Evolutionary conservation across 2,329 filamentous ascomycete genomes (phyloP), one percentile per base, ranked within the genome.

Genomic region (Knoxdaviesia capensis): DNA sequence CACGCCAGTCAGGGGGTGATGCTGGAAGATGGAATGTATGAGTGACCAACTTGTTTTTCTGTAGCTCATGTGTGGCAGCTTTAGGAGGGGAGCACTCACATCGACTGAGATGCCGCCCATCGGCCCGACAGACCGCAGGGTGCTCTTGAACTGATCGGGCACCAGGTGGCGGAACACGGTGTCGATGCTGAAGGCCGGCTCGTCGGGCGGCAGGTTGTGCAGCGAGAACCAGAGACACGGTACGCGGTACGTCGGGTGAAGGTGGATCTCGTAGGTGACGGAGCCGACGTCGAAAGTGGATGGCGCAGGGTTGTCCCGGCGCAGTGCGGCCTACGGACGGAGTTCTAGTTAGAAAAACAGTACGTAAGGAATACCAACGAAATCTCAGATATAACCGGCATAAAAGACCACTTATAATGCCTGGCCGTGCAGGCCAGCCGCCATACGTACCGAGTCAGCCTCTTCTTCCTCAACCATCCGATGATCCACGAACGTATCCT

Each of bases 1-100:
- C 45, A 77, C 59, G 42, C 80, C 80, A 44, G 77, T 83, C 45
- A 82, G 59, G 41, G 90, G 88, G 66, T 96, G 86, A 58, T 92
- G 77, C 75, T 59, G 61, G 56, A 54, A 55, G 51, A 55, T 48
- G 48, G 44, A 54, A 55, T 59, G 56, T 53, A 54, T 67, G 62
- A 63, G 61, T 62, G 54, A 52, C 54, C 51, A 51, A 46, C 51
- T 50, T 47, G 48, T 30, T 10, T 7, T 33, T 28, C 29, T 34
- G 29, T 40, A 11, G 8, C 37, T 43, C 50, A 40, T 43, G 48
- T 46, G 32, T 45, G 49, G 48, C 44, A 41, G 47, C 48, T 41
- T 42, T 31, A 11, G 35, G 41, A 45, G 40, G 36, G 46, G 48
- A 53, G 41, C 43, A 76, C 80, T 64, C 64, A 86, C 82, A 53